Evolutionary conservation across 2,329 filamentous ascomycete genomes (phyloP).

Genomic region (Exophiala spinifera): DNA sequence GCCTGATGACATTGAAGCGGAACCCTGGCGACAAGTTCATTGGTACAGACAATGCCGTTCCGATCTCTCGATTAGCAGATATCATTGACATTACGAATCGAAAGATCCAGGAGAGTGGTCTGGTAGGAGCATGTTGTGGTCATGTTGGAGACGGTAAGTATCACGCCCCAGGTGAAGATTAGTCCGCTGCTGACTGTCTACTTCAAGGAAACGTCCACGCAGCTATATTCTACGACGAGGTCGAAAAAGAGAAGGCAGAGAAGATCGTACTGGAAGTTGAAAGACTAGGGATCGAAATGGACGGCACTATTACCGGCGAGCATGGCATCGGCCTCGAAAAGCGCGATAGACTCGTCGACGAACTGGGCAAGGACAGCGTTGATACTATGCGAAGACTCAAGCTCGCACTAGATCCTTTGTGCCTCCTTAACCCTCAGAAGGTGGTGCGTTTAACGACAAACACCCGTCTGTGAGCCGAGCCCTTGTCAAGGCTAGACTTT

Average conservation of each 20-base stretch:
- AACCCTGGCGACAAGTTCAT: conserved; percentile 65
- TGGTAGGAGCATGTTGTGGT: conserved; percentile 84
- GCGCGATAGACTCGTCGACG: conserved; percentile 73
- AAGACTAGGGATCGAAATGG: conserved; percentile 85
- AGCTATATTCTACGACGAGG: conserved; percentile 81
- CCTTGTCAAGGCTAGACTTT: too few species aligned
- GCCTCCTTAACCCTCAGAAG: conserved; percentile 90
- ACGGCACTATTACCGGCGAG: conserved; percentile 56
- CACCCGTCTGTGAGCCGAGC: too few species aligned
- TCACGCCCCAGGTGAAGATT: not conserved
- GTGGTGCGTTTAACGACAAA: conserved; percentile 45
- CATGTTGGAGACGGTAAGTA: conserved; percentile 76
- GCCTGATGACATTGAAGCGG: conserved; percentile 63
- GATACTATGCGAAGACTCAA: conserved; percentile 84
- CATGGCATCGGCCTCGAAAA: conserved; percentile 84
- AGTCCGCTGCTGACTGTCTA: not conserved
- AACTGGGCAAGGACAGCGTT: conserved; percentile 76
- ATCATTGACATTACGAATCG: conserved; percentile 77
- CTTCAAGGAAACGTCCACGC: conserved; percentile 80
- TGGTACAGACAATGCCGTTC: conserved; percentile 84
- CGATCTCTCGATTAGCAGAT: conserved; percentile 63
- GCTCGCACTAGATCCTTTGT: conserved; percentile 74
- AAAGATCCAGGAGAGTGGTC: conserved; percentile 78
- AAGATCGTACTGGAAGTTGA: conserved; percentile 87
- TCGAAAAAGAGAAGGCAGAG: conserved; percentile 72